phyloP scores from a whole-genome alignment of 345 rosid species.

The Citrus sp. region DNA sequence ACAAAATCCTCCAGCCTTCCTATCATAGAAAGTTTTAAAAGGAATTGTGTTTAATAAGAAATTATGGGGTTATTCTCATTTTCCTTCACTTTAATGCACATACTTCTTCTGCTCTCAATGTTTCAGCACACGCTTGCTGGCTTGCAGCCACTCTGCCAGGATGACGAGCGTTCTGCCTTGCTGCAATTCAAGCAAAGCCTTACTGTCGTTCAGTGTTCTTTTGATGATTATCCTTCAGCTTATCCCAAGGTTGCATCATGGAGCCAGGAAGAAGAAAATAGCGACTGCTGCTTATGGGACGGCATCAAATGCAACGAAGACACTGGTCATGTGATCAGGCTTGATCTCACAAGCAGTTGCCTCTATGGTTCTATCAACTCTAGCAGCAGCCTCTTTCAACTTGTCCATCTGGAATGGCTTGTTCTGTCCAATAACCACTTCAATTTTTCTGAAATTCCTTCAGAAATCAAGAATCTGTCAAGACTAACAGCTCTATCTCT shows the following conservation, averaged over 20 bases:
- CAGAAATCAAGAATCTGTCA: not conserved
- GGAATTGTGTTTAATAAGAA: not conserved
- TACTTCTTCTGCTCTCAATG: not conserved
- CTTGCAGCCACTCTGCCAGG: constrained; percentile 1
- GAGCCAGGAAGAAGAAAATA: not conserved
- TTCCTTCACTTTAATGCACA: not conserved
- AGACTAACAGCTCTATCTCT: not conserved
- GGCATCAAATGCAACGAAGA: constrained; percentile 15
- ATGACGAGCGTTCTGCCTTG: constrained; percentile 15
- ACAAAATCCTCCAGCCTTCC: too few relatives aligned
- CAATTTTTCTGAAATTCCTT: not conserved
- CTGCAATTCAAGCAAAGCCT: constrained; percentile 25
- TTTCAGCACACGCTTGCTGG: not conserved
- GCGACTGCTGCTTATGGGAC: constrained; percentile 25
- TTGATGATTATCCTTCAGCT: not conserved
- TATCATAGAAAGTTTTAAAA: too few relatives aligned
- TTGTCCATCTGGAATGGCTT: constrained; percentile 9
- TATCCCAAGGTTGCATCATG: not conserved
- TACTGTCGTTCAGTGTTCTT: not conserved
- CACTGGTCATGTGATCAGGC: constrained; percentile 7
- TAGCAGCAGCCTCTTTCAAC: constrained; percentile 4
- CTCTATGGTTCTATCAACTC: constrained; percentile 5
- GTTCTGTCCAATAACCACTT: not conserved
- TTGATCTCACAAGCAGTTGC: not conserved
- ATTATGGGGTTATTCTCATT: not conserved